Conservation (phyloP, 2,329 filamentous ascomycete genomes). For the Aphanoascus verrucosus region DNA sequence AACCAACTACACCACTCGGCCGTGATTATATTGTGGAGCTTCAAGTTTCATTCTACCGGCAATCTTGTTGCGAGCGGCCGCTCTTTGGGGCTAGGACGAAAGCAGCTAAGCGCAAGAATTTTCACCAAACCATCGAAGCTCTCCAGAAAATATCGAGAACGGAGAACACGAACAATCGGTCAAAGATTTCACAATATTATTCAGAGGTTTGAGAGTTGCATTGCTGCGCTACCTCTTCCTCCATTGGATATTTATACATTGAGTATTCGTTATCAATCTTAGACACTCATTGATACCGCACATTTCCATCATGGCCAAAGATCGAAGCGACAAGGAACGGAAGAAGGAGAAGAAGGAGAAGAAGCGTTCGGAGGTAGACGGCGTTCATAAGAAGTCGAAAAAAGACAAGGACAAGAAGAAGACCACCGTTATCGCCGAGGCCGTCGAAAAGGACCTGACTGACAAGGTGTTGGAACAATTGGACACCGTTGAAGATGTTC, state of each 20-base stretch:
- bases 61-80: too few species aligned
- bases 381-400: constrained; percentile 39
- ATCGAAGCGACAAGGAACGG: constrained; percentile 31
- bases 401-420: constrained; percentile 39
- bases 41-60: too few species aligned
- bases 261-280: neutral
- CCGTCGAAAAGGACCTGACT: constrained; percentile 32
- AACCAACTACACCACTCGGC: constrained; percentile 16
- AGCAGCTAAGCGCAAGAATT: constrained; percentile 1
- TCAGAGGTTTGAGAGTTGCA: neutral
- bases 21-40: neutral
- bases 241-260: neutral
- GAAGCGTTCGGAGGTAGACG: constrained; percentile 36
- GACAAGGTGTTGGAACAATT: constrained; percentile 29
- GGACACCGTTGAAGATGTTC: constrained; percentile 18
- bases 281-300: neutral
- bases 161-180: neutral
- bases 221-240: neutral
- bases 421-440: constrained; percentile 30
- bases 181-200: too few species aligned
- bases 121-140: constrained; percentile 4
- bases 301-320: constrained; percentile 34
- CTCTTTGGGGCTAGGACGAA: neutral
- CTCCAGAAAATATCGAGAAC: constrained; percentile 1
- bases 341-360: constrained; percentile 39